Percentiles rank a stretch among this genome's conserved stretches.
Conservation (phyloP, 225 moss, liverwort and hornwort genomes). For the Bryoerythrophyllum caledonicum region DNA sequence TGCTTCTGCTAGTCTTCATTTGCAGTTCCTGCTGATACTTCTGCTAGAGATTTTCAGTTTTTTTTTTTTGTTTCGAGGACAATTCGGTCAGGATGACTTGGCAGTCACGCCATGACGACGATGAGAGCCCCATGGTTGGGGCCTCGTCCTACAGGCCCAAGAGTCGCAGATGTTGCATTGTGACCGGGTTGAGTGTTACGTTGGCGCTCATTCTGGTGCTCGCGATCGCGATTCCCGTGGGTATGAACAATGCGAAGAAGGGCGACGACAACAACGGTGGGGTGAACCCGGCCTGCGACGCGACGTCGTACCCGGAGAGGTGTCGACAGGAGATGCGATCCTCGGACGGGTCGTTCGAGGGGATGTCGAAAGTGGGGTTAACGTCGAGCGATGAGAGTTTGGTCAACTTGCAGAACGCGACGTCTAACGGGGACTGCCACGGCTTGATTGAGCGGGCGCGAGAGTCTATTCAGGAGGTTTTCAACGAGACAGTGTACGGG, state of each 20-base stretch:
- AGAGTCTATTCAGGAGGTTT: not conserved
- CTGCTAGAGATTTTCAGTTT: no score
- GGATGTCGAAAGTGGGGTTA: slow-evolving; percentile 15
- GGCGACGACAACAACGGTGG: not conserved
- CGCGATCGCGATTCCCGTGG: slow-evolving; percentile 44
- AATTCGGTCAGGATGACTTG: slow-evolving; percentile 17
- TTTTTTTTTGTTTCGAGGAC: no score
- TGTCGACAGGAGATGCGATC: slow-evolving; percentile 20
- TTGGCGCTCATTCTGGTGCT: slow-evolving; percentile 38
- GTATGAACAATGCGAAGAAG: slow-evolving; percentile 17
- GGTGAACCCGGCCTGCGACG: slow-evolving; percentile 33
- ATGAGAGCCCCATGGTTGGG: slow-evolving; percentile 48
- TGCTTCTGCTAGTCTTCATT: slow-evolving; percentile 21
- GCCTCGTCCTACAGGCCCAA: slow-evolving; percentile 11
- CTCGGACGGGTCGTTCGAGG: slow-evolving; percentile 4
- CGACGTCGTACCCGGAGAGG: slow-evolving; percentile 44
- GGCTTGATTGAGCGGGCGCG: slow-evolving; percentile 10
- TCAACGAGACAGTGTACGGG: not conserved
- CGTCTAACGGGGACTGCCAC: not conserved
- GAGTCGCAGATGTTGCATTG: slow-evolving; percentile 39
- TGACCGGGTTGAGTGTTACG: slow-evolving; percentile 19
- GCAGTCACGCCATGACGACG: slow-evolving; percentile 25
- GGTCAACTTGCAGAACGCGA: not conserved
- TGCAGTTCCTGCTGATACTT: no score
- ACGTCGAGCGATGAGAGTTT: fast-evolving